Evolutionary conservation across 306 rosid genomes (phyloP).

Genomic region (Erythrophleum fordii): DNA sequence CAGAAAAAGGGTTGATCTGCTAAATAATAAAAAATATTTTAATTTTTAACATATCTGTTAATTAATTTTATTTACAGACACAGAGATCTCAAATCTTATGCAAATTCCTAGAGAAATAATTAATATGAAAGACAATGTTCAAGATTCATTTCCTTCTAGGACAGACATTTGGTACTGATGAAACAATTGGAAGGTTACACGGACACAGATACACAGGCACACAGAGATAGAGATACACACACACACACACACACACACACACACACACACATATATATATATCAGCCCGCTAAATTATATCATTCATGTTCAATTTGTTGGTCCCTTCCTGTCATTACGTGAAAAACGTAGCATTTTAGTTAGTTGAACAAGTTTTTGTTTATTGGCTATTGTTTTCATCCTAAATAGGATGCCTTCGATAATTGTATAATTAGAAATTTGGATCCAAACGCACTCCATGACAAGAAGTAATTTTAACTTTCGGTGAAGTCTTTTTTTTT

Average conservation of each 20-base stretch:
- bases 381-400: too few species aligned
- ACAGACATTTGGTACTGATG: background rate
- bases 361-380: too few species aligned
- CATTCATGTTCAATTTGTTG: too few species aligned
- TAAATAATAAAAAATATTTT: background rate
- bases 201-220: too few species aligned
- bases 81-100: constrained; percentile 36
- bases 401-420: background rate
- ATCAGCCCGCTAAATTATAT: too few species aligned
- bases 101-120: constrained; percentile 41
- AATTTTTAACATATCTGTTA: too few species aligned
- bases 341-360: background rate
- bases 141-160: background rate
- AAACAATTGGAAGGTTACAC: background rate
- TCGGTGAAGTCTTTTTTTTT: background rate
- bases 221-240: too few species aligned
- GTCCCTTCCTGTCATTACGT: background rate
- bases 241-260: too few species aligned
- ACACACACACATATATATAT: too few species aligned
- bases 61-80: constrained; percentile 26
- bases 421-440: too few species aligned
- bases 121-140: background rate
- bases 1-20: background rate
- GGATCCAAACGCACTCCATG: background rate
- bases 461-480: constrained; percentile 2